Evolutionary conservation across 352 stramenopile species (phyloP), one percentile per base, ranked within the genome.

Genomic region (Globisporangium yorkense): DNA sequence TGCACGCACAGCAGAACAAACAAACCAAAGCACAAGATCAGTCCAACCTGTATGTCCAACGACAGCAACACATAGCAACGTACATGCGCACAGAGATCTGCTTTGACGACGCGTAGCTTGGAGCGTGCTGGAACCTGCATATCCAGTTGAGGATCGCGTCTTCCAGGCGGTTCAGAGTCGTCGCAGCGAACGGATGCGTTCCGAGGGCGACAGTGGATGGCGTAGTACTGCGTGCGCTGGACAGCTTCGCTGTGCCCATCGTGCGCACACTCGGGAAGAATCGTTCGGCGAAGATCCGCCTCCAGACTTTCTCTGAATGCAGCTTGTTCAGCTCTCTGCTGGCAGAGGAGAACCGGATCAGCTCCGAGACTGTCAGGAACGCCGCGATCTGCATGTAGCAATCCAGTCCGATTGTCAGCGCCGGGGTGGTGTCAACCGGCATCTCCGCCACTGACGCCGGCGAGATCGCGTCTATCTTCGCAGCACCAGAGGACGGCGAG

Each of bases 311-410:
- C 18, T 74, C 65, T 5, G 59, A 51, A 27, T 75, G 62, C 1
- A 65, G 7, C 21, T 5, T 35, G 0, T 63, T 54, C 6, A 77
- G 49, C 0, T 13, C 39, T 54, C 43, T 63, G 48, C 68, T 77
- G 8, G 51, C 63, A 0, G 62, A 57, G 0, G 71, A 71, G 4
- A 80, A 37, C 10, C 54, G 53, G n/a, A 71, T 45, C 1, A 77
- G 21, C 21, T 85, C 75, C 0, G 67, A 54, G 6, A 70, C 58
- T 3, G 61, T 66, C 9, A 85, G 40, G 49, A 82, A 74, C 6
- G 59, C 57, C 0, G 61, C 72, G 18, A 85, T 39, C 18, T 80
- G 70, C 0, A 62, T 57, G 21, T 72, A 78, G 21, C 58, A 71
- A 39, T 83, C 66, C 1, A 52, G 21, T 15, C 73, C 68, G 10